A percentile compares a stretch with the other conserved stretches of the same genome.
phyloP scores from a whole-genome alignment of 306 rosid species.

The Comarum palustre region DNA sequence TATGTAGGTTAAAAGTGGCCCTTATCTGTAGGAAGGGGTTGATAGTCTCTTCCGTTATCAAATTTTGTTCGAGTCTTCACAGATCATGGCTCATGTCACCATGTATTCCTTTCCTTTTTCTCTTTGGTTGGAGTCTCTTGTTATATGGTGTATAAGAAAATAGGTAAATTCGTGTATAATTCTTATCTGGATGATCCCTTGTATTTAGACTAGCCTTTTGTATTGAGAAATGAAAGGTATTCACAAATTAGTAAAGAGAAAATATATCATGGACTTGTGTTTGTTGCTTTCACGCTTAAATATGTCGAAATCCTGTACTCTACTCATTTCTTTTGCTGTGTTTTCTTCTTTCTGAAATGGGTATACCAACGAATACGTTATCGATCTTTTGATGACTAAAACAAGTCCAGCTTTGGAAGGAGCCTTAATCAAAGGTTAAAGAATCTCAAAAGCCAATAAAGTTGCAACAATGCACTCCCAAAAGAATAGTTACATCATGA shows the following conservation, averaged over 20 bases:
- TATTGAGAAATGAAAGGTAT: conserved; percentile 31
- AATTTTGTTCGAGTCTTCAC: conserved; percentile 31
- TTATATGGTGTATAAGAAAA: conserved; percentile 49
- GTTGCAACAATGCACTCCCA: not conserved
- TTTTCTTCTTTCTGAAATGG: too few relatives aligned
- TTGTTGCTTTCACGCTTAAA: not conserved
- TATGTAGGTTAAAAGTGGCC: conserved; percentile 36
- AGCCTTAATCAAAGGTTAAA: not conserved
- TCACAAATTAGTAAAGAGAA: conserved; percentile 14
- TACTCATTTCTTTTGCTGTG: too few relatives aligned
- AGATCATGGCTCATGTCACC: conserved; percentile 21
- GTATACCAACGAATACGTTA: not conserved
- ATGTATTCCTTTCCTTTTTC: conserved; percentile 14
- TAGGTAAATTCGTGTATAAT: conserved; percentile 60
- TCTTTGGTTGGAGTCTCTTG: conserved; percentile 12
- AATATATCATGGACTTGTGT: not conserved
- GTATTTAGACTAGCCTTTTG: conserved; percentile 22
- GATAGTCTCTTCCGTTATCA: conserved; percentile 32
- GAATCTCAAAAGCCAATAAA: not conserved
- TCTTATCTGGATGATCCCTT: conserved; percentile 32
- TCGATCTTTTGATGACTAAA: not conserved
- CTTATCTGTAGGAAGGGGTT: conserved; percentile 34
- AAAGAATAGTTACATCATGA: not conserved
- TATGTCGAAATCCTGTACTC: not conserved
- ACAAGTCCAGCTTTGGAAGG: not conserved